Conservation (phyloP, 1,284 basidiomycete species). For the Neolentinus lepideus region DNA sequence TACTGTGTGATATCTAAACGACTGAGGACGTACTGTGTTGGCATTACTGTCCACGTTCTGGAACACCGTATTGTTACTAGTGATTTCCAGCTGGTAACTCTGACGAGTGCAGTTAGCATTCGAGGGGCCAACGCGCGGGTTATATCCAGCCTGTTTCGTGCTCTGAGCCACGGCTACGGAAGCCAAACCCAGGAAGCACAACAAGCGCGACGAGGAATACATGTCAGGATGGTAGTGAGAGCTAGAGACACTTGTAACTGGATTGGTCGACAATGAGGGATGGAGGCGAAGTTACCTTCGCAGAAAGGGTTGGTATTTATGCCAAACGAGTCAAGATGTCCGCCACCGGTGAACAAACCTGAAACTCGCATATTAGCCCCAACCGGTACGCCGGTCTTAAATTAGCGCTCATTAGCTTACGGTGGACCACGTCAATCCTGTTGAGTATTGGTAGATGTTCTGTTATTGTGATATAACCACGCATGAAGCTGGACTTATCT, state of each 20-base stretch:
- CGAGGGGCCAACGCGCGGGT: constrained; percentile 9
- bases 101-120: constrained; percentile 12
- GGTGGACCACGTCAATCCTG: no score
- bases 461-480: no score
- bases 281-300: background rate
- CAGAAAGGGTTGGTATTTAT: background rate
- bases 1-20: background rate
- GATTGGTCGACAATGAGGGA: background rate
- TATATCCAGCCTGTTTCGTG: background rate
- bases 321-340: background rate
- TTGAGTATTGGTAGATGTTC: no score
- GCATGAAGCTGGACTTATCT: no score
- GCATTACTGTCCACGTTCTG: constrained; percentile 7
- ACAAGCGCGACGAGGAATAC: background rate
- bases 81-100: constrained; percentile 9
- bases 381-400: no score
- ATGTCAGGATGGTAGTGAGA: background rate
- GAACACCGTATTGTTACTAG: constrained; percentile 11
- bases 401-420: no score
- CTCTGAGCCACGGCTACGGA: background rate
- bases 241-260: background rate
- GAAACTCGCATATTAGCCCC: no score
- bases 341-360: no score
- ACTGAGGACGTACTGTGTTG: background rate
- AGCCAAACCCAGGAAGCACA: background rate